phyloP scores from a whole-genome alignment of 768 basidiomycete genomes.

The Lentinus brumalis region DNA sequence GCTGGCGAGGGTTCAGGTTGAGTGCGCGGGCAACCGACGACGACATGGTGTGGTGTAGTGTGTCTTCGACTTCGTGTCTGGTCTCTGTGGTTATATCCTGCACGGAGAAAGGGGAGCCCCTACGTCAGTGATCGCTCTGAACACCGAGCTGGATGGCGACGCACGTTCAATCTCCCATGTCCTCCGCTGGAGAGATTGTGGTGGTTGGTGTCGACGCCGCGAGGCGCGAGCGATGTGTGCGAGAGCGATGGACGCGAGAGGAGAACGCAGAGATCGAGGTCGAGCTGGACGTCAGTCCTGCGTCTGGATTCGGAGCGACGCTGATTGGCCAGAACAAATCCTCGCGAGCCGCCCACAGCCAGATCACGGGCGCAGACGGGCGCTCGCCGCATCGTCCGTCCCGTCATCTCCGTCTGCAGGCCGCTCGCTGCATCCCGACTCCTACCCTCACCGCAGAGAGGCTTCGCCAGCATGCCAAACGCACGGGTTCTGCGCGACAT shows the following conservation, averaged over 20 bases:
- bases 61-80: background rate
- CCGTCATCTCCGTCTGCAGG: background rate
- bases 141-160: background rate
- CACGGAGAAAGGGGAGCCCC: background rate
- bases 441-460: conserved; percentile 9
- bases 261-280: conserved; percentile 5
- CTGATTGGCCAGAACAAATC: conserved; percentile 16
- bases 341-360: conserved; percentile 6
- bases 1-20: conserved; percentile 56
- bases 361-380: background rate
- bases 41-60: conserved; percentile 45
- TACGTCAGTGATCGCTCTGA: background rate
- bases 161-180: conserved; percentile 17
- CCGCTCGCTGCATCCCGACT: background rate
- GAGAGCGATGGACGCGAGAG: conserved; percentile 8
- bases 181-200: background rate
- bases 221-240: background rate
- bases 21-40: conserved; percentile 54
- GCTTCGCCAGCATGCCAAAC: conserved; percentile 36
- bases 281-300: conserved; percentile 11
- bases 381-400: background rate
- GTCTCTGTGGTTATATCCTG: background rate
- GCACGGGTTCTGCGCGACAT: conserved; percentile 72
- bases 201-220: conserved; percentile 4
- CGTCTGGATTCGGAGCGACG: conserved; percentile 5